Conservation (phyloP, 148 eudicot species). For the Euryodendron excelsum region DNA sequence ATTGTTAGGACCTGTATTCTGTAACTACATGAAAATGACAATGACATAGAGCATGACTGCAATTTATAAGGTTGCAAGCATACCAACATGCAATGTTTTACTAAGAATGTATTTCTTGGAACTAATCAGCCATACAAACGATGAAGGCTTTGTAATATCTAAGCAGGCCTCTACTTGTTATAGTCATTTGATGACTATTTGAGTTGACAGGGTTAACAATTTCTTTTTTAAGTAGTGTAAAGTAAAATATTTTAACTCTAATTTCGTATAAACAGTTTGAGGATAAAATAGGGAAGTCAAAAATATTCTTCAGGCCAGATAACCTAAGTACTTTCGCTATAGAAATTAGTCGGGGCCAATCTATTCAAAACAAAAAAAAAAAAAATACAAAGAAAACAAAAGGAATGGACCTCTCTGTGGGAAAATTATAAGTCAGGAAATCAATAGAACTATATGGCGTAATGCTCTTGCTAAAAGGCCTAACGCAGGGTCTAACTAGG, state of each 20-base stretch:
- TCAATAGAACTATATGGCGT: not conserved
- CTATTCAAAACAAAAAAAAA: not conserved
- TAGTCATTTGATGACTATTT: not conserved
- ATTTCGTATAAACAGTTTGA: not conserved
- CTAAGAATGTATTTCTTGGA: not conserved
- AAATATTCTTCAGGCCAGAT: not conserved
- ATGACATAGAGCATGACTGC: not conserved
- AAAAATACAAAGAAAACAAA: not conserved
- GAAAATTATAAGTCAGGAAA: no score
- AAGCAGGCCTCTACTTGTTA: not conserved
- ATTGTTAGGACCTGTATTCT: not conserved
- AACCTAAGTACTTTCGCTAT: not conserved
- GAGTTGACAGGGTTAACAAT: not conserved
- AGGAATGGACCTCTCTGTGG: not conserved
- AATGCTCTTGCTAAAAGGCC: not conserved
- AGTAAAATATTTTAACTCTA: not conserved
- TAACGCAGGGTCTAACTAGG: not conserved
- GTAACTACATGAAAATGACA: not conserved
- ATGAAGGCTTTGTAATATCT: not conserved
- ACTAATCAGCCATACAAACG: not conserved
- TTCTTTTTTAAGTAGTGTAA: not conserved
- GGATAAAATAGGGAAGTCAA: not conserved
- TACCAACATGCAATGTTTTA: not conserved
- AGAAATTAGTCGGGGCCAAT: not conserved
- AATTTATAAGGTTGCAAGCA: not conserved